A percentile compares a stretch with the other conserved stretches of the same genome.
Conservation (phyloP, 2,329 filamentous ascomycete species). For the Sarocladium strictum region DNA sequence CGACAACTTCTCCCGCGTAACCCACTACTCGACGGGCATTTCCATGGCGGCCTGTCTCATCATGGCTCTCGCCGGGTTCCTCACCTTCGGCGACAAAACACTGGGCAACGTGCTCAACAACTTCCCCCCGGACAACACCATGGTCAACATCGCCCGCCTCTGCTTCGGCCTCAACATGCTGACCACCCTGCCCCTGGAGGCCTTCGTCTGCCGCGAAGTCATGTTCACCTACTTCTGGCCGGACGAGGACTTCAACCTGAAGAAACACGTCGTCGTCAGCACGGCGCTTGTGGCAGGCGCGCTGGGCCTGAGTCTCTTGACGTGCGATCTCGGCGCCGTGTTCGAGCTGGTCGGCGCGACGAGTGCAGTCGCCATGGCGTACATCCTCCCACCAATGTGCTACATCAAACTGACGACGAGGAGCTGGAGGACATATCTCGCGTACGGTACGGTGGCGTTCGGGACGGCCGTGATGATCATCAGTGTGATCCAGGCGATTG, state of each 20-base stretch:
- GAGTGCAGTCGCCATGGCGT: slow-evolving; percentile 87
- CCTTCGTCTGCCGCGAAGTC: slow-evolving; percentile 94
- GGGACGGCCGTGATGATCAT: slow-evolving; percentile 76
- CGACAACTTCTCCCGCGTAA: slow-evolving; percentile 88
- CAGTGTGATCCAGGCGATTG: slow-evolving; percentile 65
- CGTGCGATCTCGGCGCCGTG: slow-evolving; percentile 88
- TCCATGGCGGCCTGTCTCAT: slow-evolving; percentile 87
- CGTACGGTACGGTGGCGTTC: slow-evolving; percentile 69
- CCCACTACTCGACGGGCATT: slow-evolving; percentile 85
- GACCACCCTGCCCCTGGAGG: slow-evolving; percentile 90
- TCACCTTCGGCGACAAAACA: slow-evolving; percentile 88
- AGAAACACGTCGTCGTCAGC: slow-evolving; percentile 81
- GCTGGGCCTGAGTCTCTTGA: slow-evolving; percentile 72
- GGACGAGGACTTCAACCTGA: slow-evolving; percentile 69
- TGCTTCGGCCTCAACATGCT: slow-evolving; percentile 99
- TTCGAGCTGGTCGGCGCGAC: slow-evolving; percentile 96
- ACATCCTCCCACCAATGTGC: slow-evolving; percentile 90
- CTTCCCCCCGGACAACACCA: slow-evolving; percentile 81
- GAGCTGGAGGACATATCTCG: slow-evolving; percentile 67
- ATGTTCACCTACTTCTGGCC: slow-evolving; percentile 80
- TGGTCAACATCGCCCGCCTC: slow-evolving; percentile 91
- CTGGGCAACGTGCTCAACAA: slow-evolving; percentile 97
- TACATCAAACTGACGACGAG: slow-evolving; percentile 86
- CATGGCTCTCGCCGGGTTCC: slow-evolving; percentile 83
- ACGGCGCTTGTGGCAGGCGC: slow-evolving; percentile 74